These are phyloP conservation scores for Erodium texanum DNA, from an alignment of 441 rosid genomes.

Conservation along the genomic window DNA sequence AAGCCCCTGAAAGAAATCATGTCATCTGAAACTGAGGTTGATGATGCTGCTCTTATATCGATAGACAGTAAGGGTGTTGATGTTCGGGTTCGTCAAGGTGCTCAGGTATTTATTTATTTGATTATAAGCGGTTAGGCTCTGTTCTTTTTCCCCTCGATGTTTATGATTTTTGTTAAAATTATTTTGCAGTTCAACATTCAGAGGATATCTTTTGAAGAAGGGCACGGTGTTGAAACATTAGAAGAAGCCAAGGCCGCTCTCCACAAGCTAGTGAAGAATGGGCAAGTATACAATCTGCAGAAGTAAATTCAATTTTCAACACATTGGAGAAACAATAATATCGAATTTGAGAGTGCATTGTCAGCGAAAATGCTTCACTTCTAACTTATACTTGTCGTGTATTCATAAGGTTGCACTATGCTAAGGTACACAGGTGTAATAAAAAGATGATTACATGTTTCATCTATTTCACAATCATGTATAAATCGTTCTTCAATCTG, in stretches of 20 bases:
- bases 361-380: neutral
- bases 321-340: neutral
- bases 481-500: too few species aligned
- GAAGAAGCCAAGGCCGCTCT: conserved; percentile 84
- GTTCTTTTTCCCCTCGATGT: neutral
- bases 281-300: conserved; percentile 47
- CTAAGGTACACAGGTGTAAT: neutral
- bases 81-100: conserved; percentile 84
- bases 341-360: neutral
- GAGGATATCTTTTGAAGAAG: conserved; percentile 82
- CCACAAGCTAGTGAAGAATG: conserved; percentile 59
- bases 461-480: too few species aligned
- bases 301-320: conserved; percentile 19
- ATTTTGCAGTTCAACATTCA: conserved; percentile 60
- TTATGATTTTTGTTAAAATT: neutral
- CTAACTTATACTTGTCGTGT: neutral
- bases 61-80: conserved; percentile 93
- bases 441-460: too few species aligned
- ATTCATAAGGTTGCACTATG: neutral
- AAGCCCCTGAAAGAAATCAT: conserved; percentile 67
- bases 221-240: conserved; percentile 60
- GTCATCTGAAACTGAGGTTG: conserved; percentile 56
- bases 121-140: neutral
- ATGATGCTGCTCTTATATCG: conserved; percentile 88
- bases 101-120: conserved; percentile 49